phyloP scores from a whole-genome alignment of 2,329 filamentous ascomycete genomes.

The Didymella sp. region DNA sequence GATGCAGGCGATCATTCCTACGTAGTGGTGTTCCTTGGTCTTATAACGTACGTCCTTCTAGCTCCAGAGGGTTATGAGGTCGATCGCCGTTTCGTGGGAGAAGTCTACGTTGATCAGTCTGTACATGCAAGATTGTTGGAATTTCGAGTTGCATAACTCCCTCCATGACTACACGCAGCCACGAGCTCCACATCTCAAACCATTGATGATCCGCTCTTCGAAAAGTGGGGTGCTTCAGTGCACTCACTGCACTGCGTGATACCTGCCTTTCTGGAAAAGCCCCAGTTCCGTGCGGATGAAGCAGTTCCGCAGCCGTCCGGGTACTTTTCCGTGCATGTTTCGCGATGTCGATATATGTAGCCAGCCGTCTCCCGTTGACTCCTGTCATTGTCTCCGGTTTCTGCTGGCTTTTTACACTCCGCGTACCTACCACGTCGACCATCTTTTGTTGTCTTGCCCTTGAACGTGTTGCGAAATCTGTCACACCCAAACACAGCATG shows the following conservation, averaged over 20 bases:
- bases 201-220: neutral
- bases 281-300: neutral
- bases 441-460: neutral
- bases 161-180: neutral
- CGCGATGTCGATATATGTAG: neutral
- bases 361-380: neutral
- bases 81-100: neutral
- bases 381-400: neutral
- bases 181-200: neutral
- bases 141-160: neutral
- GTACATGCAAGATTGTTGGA: neutral
- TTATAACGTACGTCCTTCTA: too few species aligned
- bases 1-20: too few species aligned
- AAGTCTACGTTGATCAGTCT: neutral
- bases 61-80: neutral
- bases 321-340: slow-evolving; percentile 17
- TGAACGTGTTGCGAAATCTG: slow-evolving; percentile 1
- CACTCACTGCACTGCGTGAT: neutral
- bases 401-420: neutral
- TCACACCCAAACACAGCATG: neutral
- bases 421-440: neutral
- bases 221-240: neutral
- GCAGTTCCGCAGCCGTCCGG: slow-evolving; percentile 9
- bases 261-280: neutral
- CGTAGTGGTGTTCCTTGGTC: neutral